A percentile compares a stretch with the other conserved stretches of the same genome.
These are phyloP conservation scores for Chlorella variabilis DNA, from an alignment of 163 green algal genomes.

Conservation along the genomic window DNA sequence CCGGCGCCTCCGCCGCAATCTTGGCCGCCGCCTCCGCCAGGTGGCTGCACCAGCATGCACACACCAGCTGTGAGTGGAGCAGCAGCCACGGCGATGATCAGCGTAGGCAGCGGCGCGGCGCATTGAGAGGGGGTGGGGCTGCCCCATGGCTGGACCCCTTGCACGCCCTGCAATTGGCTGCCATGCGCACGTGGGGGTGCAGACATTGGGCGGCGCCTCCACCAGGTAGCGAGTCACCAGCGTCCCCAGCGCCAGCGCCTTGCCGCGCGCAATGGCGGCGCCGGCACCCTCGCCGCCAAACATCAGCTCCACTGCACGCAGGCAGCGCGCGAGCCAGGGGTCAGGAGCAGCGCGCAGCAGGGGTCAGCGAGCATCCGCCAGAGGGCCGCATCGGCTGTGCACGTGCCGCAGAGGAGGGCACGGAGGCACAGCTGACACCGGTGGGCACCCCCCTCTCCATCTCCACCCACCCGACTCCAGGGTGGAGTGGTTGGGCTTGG, in stretches of 20 bases:
- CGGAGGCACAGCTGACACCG: too few species aligned
- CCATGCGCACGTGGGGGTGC: conserved; percentile 79
- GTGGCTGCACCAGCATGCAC: conserved; percentile 48
- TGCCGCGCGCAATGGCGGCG: conserved; percentile 49
- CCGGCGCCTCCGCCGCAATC: conserved; percentile 76
- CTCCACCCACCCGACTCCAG: conserved; percentile 53
- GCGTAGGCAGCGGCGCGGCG: too few species aligned
- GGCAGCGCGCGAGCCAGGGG: too few species aligned
- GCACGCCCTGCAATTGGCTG: neutral
- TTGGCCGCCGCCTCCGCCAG: conserved; percentile 79
- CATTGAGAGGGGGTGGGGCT: neutral
- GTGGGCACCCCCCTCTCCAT: too few species aligned
- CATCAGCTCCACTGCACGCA: conserved; percentile 11
- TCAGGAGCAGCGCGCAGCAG: too few species aligned
- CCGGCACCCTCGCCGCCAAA: conserved; percentile 32
- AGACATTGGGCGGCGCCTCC: conserved; percentile 95
- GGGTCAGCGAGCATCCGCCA: too few species aligned
- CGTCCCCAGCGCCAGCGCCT: conserved; percentile 67
- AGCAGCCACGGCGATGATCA: too few species aligned
- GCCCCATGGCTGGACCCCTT: neutral
- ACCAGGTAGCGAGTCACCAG: conserved; percentile 88
- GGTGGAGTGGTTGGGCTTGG: conserved; percentile 55
- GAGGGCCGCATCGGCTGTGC: too few species aligned
- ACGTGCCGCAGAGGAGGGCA: too few species aligned
- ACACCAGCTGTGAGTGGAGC: too few species aligned